Conservation (phyloP, 441 rosid genomes). For the Omphalea diandra region DNA sequence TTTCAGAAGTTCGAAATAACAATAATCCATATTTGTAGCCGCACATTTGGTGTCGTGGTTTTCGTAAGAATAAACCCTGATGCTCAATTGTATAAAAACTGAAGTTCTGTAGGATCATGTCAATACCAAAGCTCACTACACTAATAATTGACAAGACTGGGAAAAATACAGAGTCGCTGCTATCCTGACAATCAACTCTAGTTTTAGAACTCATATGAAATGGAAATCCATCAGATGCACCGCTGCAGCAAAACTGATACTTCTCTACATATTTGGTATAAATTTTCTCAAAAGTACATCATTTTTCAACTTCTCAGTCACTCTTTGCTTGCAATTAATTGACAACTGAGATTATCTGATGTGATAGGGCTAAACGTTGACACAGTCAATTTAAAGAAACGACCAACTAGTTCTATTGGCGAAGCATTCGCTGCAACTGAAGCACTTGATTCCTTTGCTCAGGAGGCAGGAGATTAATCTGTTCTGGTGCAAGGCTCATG, state of each 20-base stretch:
- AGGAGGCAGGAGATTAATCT: conserved; percentile 79
- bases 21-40: no score
- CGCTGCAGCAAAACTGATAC: background rate
- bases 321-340: background rate
- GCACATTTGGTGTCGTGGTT: no score
- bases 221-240: background rate
- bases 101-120: no score
- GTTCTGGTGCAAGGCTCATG: conserved; percentile 94
- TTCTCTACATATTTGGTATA: background rate
- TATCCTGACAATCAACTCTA: background rate
- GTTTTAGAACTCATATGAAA: background rate
- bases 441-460: conserved; percentile 93
- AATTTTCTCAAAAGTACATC: background rate
- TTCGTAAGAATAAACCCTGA: no score
- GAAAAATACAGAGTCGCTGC: background rate
- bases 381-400: background rate
- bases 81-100: no score
- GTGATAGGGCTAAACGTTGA: background rate
- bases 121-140: no score
- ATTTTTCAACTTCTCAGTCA: background rate
- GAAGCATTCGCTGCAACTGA: conserved; percentile 92
- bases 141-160: no score
- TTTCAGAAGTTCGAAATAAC: no score
- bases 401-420: conserved; percentile 44
- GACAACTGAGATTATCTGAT: background rate